Evolutionary conservation across 768 basidiomycete genomes (phyloP).

Genomic region (Auriscalpium vulgare): DNA sequence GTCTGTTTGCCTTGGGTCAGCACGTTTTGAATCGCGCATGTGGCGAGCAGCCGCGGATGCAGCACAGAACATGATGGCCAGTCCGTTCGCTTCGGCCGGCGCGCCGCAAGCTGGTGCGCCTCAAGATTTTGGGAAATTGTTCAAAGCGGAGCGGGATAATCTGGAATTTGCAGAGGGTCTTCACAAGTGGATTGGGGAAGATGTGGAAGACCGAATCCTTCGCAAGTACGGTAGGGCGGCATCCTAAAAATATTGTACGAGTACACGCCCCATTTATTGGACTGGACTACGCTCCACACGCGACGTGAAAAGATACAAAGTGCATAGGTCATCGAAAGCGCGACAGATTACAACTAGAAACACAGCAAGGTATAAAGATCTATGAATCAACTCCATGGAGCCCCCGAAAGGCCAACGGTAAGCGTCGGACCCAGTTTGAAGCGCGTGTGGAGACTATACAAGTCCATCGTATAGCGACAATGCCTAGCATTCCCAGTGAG

Average conservation of each 20-base stretch:
- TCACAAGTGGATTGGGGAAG: slow-evolving; percentile 77
- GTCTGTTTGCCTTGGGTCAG: slow-evolving; percentile 10
- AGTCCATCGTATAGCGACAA: slow-evolving; percentile 92
- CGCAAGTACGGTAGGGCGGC: slow-evolving; percentile 64
- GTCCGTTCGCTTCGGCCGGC: slow-evolving; percentile 53
- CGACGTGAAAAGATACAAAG: background rate
- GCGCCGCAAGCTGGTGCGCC: slow-evolving; percentile 43
- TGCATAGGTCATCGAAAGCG: background rate
- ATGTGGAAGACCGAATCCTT: slow-evolving; percentile 72
- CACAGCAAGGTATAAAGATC: background rate
- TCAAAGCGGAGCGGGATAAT: slow-evolving; percentile 88
- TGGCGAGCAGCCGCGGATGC: slow-evolving; percentile 61
- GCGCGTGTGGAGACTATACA: slow-evolving; percentile 38
- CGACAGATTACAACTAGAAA: background rate
- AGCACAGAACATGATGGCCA: slow-evolving; percentile 62
- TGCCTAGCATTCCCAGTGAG: slow-evolving; percentile 43
- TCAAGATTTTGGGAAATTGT: slow-evolving; percentile 85
- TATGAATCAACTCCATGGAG: background rate
- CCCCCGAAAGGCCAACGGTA: background rate
- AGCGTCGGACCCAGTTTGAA: background rate
- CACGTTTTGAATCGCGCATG: slow-evolving; percentile 1
- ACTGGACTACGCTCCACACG: too few relatives aligned
- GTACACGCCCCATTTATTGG: background rate
- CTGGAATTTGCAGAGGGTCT: slow-evolving; percentile 84
- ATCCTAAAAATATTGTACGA: slow-evolving; percentile 12